These are phyloP conservation scores for Sinapis alba DNA, from an alignment of 441 rosid genomes.

Conservation along the genomic window DNA sequence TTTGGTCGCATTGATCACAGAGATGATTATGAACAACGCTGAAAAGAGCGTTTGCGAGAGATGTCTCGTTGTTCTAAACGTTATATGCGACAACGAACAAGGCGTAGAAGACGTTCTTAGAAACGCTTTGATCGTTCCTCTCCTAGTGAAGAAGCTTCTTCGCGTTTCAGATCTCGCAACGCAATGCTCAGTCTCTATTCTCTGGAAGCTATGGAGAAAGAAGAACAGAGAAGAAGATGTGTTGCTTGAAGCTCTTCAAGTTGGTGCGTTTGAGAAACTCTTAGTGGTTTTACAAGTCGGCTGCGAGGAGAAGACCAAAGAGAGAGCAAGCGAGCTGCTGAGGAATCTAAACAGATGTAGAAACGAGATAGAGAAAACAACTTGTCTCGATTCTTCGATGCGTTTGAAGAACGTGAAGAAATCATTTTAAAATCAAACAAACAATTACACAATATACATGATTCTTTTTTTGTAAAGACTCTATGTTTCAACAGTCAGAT, in stretches of 20 bases:
- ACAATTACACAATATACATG: background rate
- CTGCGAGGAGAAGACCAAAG: conserved; percentile 67
- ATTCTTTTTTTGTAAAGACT: background rate
- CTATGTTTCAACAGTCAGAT: conserved; percentile 40
- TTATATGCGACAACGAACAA: conserved; percentile 46
- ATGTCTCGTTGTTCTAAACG: conserved; percentile 61
- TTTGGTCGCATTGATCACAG: conserved; percentile 55
- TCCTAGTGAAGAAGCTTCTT: conserved; percentile 71
- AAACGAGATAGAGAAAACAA: conserved; percentile 47
- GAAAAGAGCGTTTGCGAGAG: conserved; percentile 67
- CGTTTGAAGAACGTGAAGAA: conserved; percentile 67
- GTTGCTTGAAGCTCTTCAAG: conserved; percentile 66
- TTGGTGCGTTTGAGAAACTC: conserved; percentile 86
- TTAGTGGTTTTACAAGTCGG: conserved; percentile 75
- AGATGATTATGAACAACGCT: conserved; percentile 46
- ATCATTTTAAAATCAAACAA: conserved; percentile 29
- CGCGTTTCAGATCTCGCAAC: conserved; percentile 68
- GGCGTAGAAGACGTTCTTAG: conserved; percentile 46
- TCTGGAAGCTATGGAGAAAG: conserved; percentile 70
- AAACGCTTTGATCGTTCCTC: conserved; percentile 60
- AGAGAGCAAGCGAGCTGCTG: conserved; percentile 65
- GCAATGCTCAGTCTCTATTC: conserved; percentile 58
- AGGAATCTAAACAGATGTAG: conserved; percentile 63
- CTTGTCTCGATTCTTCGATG: conserved; percentile 59
- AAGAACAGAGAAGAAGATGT: conserved; percentile 39